A percentile compares a stretch with the other conserved stretches of the same genome.
Evolutionary conservation across 2,329 filamentous ascomycete genomes (phyloP).

Genomic region (Nemania diffusa): DNA sequence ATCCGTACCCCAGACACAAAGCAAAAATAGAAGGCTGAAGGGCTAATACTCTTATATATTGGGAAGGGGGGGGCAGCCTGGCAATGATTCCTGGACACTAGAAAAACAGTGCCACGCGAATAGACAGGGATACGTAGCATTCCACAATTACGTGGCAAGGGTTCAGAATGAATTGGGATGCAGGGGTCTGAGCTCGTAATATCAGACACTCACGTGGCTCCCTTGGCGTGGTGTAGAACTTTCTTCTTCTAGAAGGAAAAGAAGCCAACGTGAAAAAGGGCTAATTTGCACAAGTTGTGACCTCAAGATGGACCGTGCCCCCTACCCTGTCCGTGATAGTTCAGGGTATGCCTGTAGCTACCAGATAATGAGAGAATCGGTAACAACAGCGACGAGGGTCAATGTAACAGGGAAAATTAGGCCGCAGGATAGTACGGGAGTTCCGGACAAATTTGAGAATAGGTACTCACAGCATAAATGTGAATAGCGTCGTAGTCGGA

Average conservation of each 20-base stretch:
- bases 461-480: constrained; percentile 77
- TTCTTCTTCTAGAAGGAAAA: constrained; percentile 36
- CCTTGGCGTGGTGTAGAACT: constrained; percentile 32
- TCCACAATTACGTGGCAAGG: constrained; percentile 23
- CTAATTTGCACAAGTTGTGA: constrained; percentile 27
- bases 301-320: constrained; percentile 14
- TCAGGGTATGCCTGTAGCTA: constrained; percentile 19
- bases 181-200: constrained; percentile 37
- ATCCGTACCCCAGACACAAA: constrained; percentile 36
- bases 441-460: constrained; percentile 16
- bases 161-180: not conserved
- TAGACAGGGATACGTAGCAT: constrained; percentile 28
- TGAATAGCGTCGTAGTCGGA: constrained; percentile 72
- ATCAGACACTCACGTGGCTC: constrained; percentile 47
- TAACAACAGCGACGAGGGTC: not conserved
- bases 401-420: not conserved
- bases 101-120: constrained; percentile 24
- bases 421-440: not conserved
- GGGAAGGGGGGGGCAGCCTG: constrained; percentile 21
- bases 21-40: constrained; percentile 39
- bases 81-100: constrained; percentile 1
- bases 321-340: constrained; percentile 14
- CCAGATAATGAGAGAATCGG: constrained; percentile 18
- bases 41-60: constrained; percentile 20
- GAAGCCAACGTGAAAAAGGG: constrained; percentile 17